Evolutionary conservation across 108 stramenopile genomes (phyloP), one percentile per base, ranked within the genome.

Genomic region (Cyclotella sp.): DNA sequence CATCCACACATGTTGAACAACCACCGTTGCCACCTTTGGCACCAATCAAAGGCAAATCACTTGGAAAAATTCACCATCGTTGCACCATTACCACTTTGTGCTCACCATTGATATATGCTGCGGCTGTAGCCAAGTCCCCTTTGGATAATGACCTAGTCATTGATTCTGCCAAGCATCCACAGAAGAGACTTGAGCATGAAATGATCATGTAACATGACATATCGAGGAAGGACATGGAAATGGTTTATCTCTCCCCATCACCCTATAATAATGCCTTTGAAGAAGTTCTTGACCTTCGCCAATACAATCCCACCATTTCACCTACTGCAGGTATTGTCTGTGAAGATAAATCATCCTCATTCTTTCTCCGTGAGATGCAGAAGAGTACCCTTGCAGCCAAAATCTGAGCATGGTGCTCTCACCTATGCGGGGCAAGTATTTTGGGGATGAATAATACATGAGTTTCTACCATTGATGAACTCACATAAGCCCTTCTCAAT

Each of bases 1-100:
- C 44, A 9, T 9, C 44, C 9, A 9, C 13, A 9, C 44, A 9
- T 45, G 44, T 13, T 13, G 13, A 12, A 9, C 13, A 45, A 12
- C 44, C 44, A 45, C 44, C 44, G n/a, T n/a, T 45, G 44, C 44
- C 44, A 45, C n/a, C n/a, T n/a, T n/a, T n/a, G n/a, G n/a, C n/a
- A n/a, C n/a, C n/a, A n/a, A n/a, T n/a, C n/a, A n/a, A n/a, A n/a
- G n/a, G n/a, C n/a, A n/a, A n/a, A n/a, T n/a, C n/a, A n/a, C n/a
- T n/a, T n/a, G n/a, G n/a, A n/a, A n/a, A n/a, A n/a, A n/a, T n/a
- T n/a, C n/a, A n/a, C n/a, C n/a, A n/a, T n/a, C n/a, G n/a, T n/a
- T n/a, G n/a, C n/a, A n/a, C n/a, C n/a, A n/a, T n/a, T n/a, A n/a
- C n/a, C n/a, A n/a, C n/a, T n/a, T n/a, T n/a, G n/a, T n/a, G n/a